Conservation (phyloP, 2,329 filamentous ascomycete species). For the Lomentospora prolificans region DNA sequence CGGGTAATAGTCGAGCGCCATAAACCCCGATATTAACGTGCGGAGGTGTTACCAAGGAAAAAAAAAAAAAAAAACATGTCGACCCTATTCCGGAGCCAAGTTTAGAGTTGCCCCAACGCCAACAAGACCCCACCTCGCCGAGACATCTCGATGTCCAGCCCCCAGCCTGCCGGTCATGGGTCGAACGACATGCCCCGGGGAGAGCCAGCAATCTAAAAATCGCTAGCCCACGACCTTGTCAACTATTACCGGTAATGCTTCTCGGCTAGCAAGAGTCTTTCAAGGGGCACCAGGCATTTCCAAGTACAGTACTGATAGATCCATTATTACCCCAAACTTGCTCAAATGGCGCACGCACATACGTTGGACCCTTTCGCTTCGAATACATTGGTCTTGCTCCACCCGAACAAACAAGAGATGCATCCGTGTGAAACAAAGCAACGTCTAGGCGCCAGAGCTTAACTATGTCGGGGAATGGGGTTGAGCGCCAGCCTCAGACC, state of each 20-base stretch:
- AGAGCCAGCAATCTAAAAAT: too few species aligned
- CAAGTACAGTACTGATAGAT: too few species aligned
- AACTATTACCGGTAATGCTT: too few species aligned
- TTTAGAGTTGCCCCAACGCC: neutral
- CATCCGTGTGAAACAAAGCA: neutral
- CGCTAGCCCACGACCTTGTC: too few species aligned
- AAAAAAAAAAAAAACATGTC: too few species aligned
- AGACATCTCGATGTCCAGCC: too few species aligned
- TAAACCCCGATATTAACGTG: conserved; percentile 3
- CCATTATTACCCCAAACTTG: neutral
- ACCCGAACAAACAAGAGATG: neutral
- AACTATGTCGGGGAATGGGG: neutral
- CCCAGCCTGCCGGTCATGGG: too few species aligned
- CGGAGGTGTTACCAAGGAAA: conserved; percentile 1
- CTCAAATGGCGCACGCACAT: neutral
- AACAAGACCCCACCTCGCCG: too few species aligned
- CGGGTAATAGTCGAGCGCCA: neutral
- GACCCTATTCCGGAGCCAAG: neutral
- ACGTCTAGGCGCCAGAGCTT: neutral
- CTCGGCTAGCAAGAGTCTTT: too few species aligned
- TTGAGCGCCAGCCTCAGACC: too few species aligned
- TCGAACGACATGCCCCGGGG: too few species aligned
- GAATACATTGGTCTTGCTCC: neutral
- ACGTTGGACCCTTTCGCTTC: neutral
- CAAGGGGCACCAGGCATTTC: too few species aligned